Base-by-base conservation (phyloP, 192 early-diverging fungal genomes). In the Coemansia sp. region DNA sequence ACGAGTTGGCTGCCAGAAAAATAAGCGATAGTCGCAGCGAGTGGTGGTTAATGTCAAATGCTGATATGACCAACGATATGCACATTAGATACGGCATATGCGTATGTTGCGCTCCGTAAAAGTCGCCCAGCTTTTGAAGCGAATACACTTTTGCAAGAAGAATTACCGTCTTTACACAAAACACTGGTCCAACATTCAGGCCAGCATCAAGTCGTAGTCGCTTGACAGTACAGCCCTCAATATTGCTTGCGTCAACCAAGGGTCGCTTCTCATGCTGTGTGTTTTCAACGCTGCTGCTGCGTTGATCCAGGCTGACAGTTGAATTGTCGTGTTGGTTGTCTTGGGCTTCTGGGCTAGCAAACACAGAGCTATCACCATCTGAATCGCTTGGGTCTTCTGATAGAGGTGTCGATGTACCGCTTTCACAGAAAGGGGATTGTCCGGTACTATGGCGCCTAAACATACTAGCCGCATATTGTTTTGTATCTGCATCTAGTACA, bases 101-200 rank as follows among this genome's bases (percentile, higher is more conserved):
- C 19, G 26, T 53, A 4, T 47, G 40, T 22, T 59, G 59, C 9
- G 57, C 58, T n/a, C 52, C 38, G 11, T 42, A 58, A 3, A 47
- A 17, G 20, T 53, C 38, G 42, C 36, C 57, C 25, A 73, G 25
- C 4, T 37, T 38, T 44, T 78, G 75, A 40, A 79, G 57, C 17
- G 42, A 51, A 37, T 79, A 73, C 46, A 64, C 57, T 17, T 79
- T 79, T 28, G 50, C 54, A 11, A 79, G 60, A 14, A 79, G 57
- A 50, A 73, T 47, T 8, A 63, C 71, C 6, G 76, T 79, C 21
- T 74, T 79, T 11, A 60, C 47, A n/a, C 57, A 66, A 40, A 79
- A 79, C 14, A 54, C 66, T 2, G 72, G 58, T 10, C 55, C 57
- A 2, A 23, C 26, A 6, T 56, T 28, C 34, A 36, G 31, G 9